These are phyloP conservation scores for Leucogyrophana mollusca DNA, from an alignment of 768 basidiomycete genomes.

Conservation along the genomic window DNA sequence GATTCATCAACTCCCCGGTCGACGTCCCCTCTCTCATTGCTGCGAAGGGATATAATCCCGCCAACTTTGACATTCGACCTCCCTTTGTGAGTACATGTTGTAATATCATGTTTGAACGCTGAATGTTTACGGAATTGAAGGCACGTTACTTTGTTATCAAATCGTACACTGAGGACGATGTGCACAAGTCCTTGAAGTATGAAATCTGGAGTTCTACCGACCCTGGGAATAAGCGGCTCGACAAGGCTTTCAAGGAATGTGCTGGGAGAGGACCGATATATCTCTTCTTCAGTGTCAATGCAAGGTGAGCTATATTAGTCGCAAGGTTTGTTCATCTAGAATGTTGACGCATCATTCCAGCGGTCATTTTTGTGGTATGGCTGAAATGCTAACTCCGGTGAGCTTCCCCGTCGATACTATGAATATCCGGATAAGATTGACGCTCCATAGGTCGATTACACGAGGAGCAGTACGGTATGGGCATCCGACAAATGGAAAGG, in stretches of 20 bases:
- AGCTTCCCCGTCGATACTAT: constrained; percentile 18
- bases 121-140: constrained; percentile 32
- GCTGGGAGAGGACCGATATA: constrained; percentile 92
- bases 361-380: constrained; percentile 98
- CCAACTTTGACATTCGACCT: constrained; percentile 79
- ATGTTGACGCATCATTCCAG: constrained; percentile 33
- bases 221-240: constrained; percentile 94
- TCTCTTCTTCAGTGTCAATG: constrained; percentile 98
- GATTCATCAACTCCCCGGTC: constrained; percentile 63
- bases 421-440: constrained; percentile 3
- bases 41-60: constrained; percentile 89
- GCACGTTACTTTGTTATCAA: constrained; percentile 98
- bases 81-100: constrained; percentile 54
- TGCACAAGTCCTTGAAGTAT: constrained; percentile 96
- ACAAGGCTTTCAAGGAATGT: constrained; percentile 97
- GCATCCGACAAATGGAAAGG: constrained; percentile 99
- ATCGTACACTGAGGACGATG: constrained; percentile 98
- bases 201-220: constrained; percentile 98
- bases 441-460: constrained; percentile 75
- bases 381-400: constrained; percentile 95
- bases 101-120: neutral
- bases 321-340: constrained; percentile 3
- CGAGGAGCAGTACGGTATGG: constrained; percentile 95
- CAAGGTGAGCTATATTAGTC: constrained; percentile 44
- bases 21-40: constrained; percentile 86